Evolutionary conservation across 2,329 filamentous ascomycete species (phyloP), one percentile per base, ranked within the genome.

Genomic region (Nemania diffusa): DNA sequence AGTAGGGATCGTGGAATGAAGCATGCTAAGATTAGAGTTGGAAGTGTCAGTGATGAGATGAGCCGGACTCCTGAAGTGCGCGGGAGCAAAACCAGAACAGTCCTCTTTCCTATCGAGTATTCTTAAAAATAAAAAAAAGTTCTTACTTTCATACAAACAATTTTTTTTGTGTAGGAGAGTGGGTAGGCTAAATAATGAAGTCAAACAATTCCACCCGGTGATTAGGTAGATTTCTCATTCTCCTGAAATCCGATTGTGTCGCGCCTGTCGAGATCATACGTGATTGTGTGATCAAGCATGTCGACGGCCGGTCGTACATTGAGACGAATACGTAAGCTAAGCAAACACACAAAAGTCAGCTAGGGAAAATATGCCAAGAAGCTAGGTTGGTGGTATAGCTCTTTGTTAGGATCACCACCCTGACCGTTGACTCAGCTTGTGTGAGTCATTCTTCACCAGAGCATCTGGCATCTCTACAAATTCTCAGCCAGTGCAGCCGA

Each of bases 401-500:
- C 40, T 48, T 5, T 13, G 44, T 48, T 48, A 2, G 15, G 44
- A 48, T 48, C 24, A 26, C 20, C 8, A 48, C 44, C 48, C 22
- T 26, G 22, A 9, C 3, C 13, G 17, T 32, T 57, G 63, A 60
- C 57, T 57, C 50, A 65, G 22, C 26, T 29, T 11, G 6, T 29
- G 24, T 65, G 64, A 62, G 44, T 66, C 64, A 62, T 57, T 29
- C 46, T 58, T 1, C 24, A n/a, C 13, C 15, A n/a, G 8, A 17
- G 51, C 6, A 8, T 46, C 15, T 9, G 55, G n/a, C 34, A 6
- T 42, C 13, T 29, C n/a, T n/a, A 32, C 24, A 56, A 44, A 42
- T 48, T 17, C 20, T 8, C 20, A 48, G 17, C 13, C 37, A 48
- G 1, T 1, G 24, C 4, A 22, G 1, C 24, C 34, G 1, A 22